Evolutionary conservation across 139 green algal genomes (phyloP).

Genomic region (Auxenochlorella pyrenoidosa): DNA sequence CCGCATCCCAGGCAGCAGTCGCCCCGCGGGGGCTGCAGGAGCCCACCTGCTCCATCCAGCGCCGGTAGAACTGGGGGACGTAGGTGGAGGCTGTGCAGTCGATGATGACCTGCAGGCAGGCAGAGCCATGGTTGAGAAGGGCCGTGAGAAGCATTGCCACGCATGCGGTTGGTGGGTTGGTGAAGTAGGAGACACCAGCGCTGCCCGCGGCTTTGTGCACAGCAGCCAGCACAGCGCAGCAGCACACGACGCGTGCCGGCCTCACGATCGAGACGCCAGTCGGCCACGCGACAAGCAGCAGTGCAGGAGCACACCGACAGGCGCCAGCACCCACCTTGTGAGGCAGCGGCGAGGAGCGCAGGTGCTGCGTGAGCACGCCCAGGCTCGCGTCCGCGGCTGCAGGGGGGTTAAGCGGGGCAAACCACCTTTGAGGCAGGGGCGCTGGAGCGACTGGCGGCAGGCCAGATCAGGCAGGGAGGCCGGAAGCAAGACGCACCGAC

Average conservation of each 20-base stretch:
- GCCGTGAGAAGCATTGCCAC: too few relatives aligned
- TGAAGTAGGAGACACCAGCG: too few relatives aligned
- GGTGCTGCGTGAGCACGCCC: conserved; percentile 70
- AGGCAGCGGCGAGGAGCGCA: conserved; percentile 75
- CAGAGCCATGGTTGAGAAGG: too few relatives aligned
- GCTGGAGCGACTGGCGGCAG: too few relatives aligned
- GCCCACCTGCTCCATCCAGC: conserved; percentile 81
- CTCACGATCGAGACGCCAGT: too few relatives aligned
- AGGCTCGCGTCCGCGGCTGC: conserved; percentile 35
- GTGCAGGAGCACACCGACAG: background rate
- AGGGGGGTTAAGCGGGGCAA: background rate
- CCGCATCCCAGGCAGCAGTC: background rate
- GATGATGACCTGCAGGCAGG: conserved; percentile 71
- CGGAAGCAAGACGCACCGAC: too few relatives aligned
- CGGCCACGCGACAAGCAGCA: too few relatives aligned
- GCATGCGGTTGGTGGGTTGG: too few relatives aligned
- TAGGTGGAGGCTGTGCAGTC: conserved; percentile 93
- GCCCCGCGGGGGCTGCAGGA: background rate
- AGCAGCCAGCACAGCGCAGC: too few relatives aligned
- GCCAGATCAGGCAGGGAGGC: background rate
- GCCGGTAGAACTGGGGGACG: conserved; percentile 73
- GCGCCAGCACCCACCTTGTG: conserved; percentile 65
- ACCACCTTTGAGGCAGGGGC: background rate
- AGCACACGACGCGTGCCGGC: too few relatives aligned
- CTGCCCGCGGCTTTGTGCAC: too few relatives aligned